Base-by-base conservation (phyloP, 768 basidiomycete species). In the Boletus speciosus region DNA sequence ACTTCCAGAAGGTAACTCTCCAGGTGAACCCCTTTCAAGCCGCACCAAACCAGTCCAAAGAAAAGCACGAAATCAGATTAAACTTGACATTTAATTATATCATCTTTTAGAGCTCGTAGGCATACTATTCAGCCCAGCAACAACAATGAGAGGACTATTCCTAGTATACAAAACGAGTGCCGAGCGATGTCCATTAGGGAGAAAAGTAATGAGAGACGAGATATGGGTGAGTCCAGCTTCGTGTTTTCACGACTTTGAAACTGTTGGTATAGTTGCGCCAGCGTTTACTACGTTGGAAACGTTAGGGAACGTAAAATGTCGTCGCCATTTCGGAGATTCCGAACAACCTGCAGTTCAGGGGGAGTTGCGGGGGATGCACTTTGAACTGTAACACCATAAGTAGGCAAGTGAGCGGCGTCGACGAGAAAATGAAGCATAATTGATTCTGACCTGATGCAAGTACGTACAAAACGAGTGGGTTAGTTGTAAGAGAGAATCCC, bases 131-230 rank as follows among this genome's bases (percentile, higher is more conserved):
- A 49, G 39, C 36, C 37, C 19, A 21, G 35, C 23, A n/a, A 16
- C 31, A 27, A 32, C 5, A 19, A 35, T 4, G 31, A 9, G 27
- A 35, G 48, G 40, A 19, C 27, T 47, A 48, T 40, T 32, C 9
- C 37, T 40, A 57, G 54, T 25, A 46, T 49, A 51, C 54, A 46
- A 31, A 41, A 39, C 50, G 49, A 61, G 45, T 41, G 14, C 37
- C 14, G 36, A 51, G 43, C 43, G 47, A 51, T 61, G 59, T 57
- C 47, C 49, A 57, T 50, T 19, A 21, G 10, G 41, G 19, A 45
- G 23, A 25, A 9, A 32, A 23, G 5, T 6, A 45, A 23, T 2
- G 6, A 39, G 37, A 9, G 37, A 31, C 11, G 27, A 10, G 5
- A n/a, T 32, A 38, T 8, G 25, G 9, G 15, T 19, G 19, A 47